Conservation (phyloP, 441 rosid species). For the Kokia cookei region DNA sequence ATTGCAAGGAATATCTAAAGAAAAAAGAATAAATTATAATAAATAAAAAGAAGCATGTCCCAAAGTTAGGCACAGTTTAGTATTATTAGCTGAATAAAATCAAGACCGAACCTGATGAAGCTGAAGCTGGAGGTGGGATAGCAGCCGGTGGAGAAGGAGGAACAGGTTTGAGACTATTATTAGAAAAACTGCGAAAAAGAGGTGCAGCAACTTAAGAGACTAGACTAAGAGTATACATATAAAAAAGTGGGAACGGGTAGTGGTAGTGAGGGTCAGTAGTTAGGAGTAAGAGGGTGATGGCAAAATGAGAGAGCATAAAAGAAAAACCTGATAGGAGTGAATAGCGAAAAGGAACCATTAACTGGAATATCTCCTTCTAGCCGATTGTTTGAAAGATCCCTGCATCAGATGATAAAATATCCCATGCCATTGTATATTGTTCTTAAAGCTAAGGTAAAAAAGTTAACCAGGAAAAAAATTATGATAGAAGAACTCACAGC, state of each 20-base stretch:
- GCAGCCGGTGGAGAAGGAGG: conserved; percentile 66
- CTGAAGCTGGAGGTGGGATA: conserved; percentile 30
- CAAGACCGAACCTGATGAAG: conserved; percentile 41
- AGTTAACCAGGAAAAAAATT: background rate
- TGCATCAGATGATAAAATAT: conserved; percentile 28
- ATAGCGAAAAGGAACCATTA: conserved; percentile 79
- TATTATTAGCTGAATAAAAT: background rate
- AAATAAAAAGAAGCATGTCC: background rate
- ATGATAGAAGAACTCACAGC: conserved; percentile 53
- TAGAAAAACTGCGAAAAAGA: conserved; percentile 48
- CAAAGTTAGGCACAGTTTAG: background rate
- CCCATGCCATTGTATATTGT: conserved; percentile 1
- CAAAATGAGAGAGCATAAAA: conserved; percentile 8
- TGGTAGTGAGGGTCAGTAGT: background rate
- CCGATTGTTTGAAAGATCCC: conserved; percentile 75
- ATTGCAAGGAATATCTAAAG: background rate
- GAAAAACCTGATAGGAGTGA: conserved; percentile 70
- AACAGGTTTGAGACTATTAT: conserved; percentile 21
- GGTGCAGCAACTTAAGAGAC: conserved; percentile 6
- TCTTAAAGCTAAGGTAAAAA: background rate
- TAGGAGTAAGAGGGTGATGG: background rate
- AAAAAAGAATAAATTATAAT: background rate
- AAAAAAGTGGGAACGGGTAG: background rate
- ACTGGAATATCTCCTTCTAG: conserved; percentile 62
- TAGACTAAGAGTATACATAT: background rate